Evolutionary conservation across 2,329 filamentous ascomycete genomes (phyloP).

Genomic region (Pseudogymnoascus sp.): DNA sequence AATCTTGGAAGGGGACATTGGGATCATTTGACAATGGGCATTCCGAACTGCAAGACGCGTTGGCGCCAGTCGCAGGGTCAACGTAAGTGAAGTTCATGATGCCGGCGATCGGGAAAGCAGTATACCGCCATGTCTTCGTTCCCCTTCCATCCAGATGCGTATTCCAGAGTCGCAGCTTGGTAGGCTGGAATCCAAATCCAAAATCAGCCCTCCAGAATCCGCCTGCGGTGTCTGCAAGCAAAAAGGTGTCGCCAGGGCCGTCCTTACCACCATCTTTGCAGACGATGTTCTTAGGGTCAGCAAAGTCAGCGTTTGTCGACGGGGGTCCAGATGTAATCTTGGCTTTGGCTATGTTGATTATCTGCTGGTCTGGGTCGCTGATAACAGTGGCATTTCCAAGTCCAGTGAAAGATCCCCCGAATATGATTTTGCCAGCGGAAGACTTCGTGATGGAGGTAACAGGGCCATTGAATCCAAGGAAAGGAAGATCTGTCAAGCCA

Average conservation of each 20-base stretch:
- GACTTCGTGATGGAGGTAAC: constrained; percentile 78
- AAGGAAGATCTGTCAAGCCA: constrained; percentile 74
- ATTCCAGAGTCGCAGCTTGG: constrained; percentile 82
- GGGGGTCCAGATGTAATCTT: constrained; percentile 62
- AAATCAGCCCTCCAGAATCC: constrained; percentile 83
- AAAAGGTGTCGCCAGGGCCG: constrained; percentile 71
- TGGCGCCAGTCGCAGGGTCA: constrained; percentile 62
- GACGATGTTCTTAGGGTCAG: constrained; percentile 70
- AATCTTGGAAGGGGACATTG: constrained; percentile 70
- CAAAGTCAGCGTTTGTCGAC: constrained; percentile 55
- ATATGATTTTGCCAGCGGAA: constrained; percentile 77
- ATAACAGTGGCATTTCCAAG: constrained; percentile 71
- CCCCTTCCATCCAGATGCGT: constrained; percentile 76
- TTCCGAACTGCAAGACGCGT: constrained; percentile 65
- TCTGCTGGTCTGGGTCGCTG: constrained; percentile 61
- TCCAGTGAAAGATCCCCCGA: constrained; percentile 83
- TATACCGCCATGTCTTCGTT: constrained; percentile 81
- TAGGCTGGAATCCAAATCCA: constrained; percentile 76
- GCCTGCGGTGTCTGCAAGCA: constrained; percentile 64
- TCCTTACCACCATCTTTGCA: constrained; percentile 66
- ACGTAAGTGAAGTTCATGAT: constrained; percentile 95
- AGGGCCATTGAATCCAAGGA: constrained; percentile 89
- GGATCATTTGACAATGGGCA: constrained; percentile 75
- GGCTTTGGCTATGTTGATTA: constrained; percentile 77
- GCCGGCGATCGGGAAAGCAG: constrained; percentile 75